Evolutionary conservation across 2,329 filamentous ascomycete species (phyloP).

Genomic region (Ophioceras dolichostomum): DNA sequence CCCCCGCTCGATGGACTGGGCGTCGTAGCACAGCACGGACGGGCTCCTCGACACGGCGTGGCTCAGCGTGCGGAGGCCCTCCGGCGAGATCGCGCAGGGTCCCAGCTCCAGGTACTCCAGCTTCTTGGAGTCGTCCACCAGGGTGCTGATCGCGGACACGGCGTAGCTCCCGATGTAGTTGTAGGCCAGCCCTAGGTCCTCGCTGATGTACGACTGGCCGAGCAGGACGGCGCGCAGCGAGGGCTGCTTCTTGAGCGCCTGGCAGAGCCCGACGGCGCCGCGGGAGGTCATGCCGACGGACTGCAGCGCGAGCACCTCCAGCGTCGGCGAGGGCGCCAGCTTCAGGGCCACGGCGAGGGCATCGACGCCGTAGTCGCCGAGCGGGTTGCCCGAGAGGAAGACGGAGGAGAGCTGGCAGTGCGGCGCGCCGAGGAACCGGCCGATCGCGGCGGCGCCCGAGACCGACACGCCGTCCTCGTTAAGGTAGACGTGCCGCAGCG

Average conservation of each 20-base stretch:
- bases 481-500: conserved; percentile 23
- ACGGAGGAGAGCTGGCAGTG: conserved; percentile 21
- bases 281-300: conserved; percentile 28
- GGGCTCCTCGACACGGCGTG: conserved; percentile 15
- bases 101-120: conserved; percentile 30
- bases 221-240: conserved; percentile 26
- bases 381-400: conserved; percentile 24
- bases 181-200: conserved; percentile 30
- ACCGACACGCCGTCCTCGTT: conserved; percentile 22
- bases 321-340: conserved; percentile 17
- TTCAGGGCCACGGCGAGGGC: conserved; percentile 18
- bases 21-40: conserved; percentile 23
- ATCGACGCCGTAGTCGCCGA: conserved; percentile 19
- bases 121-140: conserved; percentile 15
- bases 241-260: conserved; percentile 20
- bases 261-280: conserved; percentile 23
- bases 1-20: conserved; percentile 21
- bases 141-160: conserved; percentile 17
- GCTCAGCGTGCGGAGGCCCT: conserved; percentile 15
- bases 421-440: conserved; percentile 18
- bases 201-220: conserved; percentile 32
- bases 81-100: conserved; percentile 20
- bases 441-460: conserved; percentile 17
- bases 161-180: conserved; percentile 30
- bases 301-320: conserved; percentile 22